Evolutionary conservation across 129 eudicot species (phyloP), one percentile per base, ranked within the genome.

Genomic region (Apium graveolens): DNA sequence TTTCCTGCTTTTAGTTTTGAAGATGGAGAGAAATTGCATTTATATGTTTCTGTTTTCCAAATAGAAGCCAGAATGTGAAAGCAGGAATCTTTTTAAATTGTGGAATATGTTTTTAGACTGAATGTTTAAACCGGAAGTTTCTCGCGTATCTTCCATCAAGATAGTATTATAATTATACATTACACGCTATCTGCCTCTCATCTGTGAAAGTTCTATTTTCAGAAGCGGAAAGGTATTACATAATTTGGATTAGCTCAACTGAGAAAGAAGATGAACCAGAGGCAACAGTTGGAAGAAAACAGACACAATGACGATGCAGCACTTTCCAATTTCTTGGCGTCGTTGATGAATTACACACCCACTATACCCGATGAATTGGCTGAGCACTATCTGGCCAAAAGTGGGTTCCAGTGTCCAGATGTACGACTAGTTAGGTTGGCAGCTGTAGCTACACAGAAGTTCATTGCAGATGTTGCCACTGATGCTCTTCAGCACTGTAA

Each of bases 401-500:
- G 97, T 80, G 97, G 97, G 31, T 94, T 94, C 45, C 97, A 94
- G 39, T 94, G 98, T 73, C 98, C 97, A 60, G 97, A 94, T 85
- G 91, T 91, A 69, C 96, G 96, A 85, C 70, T 94, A 82, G 88
- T 88, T 55, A 87, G 98, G 87, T 90, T 93, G 78, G 97, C 91
- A n/a, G 96, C 98, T 35, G 96, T 93, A 81, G 96, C 98, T 37
- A 86, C 98, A 10, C 98, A 93, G 88, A 93, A 93, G 82, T 93
- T 93, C 42, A 88, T 93, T 34, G 84, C 97, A 13, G 98, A 93
- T 69, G 84, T 93, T 49, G 97, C 98, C 8, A 90, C 88, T 41
- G 96, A 93, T 75, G 95, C 98, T 77, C 97, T 93, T 79, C 98
- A 93, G 97, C 89, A 90, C 74, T 26, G 68, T 46, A 78, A 71